Percentiles rank a stretch among this genome's conserved stretches.
Conservation (phyloP, 2,329 filamentous ascomycete species). For the Monosporascus sp. region DNA sequence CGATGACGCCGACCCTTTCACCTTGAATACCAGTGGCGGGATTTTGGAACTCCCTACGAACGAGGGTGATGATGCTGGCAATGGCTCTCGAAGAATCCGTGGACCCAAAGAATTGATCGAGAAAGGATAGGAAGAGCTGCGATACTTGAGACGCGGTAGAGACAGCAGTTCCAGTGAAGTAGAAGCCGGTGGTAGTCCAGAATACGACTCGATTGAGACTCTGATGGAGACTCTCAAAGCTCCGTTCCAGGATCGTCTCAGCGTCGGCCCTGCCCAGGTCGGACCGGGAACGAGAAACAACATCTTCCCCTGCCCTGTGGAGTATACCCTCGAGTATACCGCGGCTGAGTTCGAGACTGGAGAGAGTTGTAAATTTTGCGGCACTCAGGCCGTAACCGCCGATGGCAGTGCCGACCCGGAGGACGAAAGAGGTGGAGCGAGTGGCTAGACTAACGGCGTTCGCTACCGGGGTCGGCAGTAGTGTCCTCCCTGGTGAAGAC, state of each 20-base stretch:
- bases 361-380: slow-evolving; percentile 50
- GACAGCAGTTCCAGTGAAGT: slow-evolving; percentile 50
- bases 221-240: slow-evolving; percentile 50
- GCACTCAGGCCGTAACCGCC: slow-evolving; percentile 47
- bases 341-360: slow-evolving; percentile 51
- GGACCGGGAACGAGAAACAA: slow-evolving; percentile 37
- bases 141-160: slow-evolving; percentile 50
- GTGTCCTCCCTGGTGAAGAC: slow-evolving; percentile 33
- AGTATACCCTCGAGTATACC: slow-evolving; percentile 50
- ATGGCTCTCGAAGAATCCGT: slow-evolving; percentile 66
- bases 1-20: slow-evolving; percentile 54
- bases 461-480: slow-evolving; percentile 53
- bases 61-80: slow-evolving; percentile 58
- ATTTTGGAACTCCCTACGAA: slow-evolving; percentile 59
- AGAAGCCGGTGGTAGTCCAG: slow-evolving; percentile 56
- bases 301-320: slow-evolving; percentile 45
- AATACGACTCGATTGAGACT: slow-evolving; percentile 55
- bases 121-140: slow-evolving; percentile 50
- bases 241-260: slow-evolving; percentile 51
- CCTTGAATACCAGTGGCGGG: slow-evolving; percentile 53
- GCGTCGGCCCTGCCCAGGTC: slow-evolving; percentile 46
- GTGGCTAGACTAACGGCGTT: slow-evolving; percentile 56
- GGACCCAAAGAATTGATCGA: slow-evolving; percentile 61
- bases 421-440: slow-evolving; percentile 51
- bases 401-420: slow-evolving; percentile 48